phyloP scores from a whole-genome alignment of 352 stramenopile species.

The Globisporangium irregulare region DNA sequence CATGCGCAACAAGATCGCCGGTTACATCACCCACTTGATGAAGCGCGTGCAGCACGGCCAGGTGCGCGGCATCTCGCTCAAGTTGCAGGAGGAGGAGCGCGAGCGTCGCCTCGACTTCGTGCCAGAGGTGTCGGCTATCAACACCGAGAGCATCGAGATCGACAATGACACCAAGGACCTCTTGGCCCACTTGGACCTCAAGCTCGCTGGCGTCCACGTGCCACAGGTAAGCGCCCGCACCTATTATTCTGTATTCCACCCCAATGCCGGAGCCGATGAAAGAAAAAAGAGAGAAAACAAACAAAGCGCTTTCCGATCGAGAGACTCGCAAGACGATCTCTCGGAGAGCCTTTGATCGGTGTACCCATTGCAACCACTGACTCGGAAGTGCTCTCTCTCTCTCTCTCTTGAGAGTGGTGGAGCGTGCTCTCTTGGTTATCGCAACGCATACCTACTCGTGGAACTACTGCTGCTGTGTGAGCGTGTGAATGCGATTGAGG shows the following conservation, averaged over 20 bases:
- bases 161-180: conserved; percentile 99
- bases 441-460: conserved; percentile 3
- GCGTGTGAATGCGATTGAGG: neutral
- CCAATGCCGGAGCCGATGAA: conserved; percentile 85
- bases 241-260: conserved; percentile 12
- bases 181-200: conserved; percentile 94
- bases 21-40: conserved; percentile 99
- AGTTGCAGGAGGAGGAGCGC: conserved; percentile 99
- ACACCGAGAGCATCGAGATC: conserved; percentile 95
- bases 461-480: conserved; percentile 3
- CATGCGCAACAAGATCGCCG: conserved; percentile 99
- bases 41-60: conserved; percentile 99
- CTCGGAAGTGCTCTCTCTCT: conserved; percentile 5
- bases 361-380: conserved; percentile 57
- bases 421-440: conserved; percentile 4
- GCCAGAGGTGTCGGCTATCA: conserved; percentile 95
- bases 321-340: conserved; percentile 15
- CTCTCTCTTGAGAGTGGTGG: neutral
- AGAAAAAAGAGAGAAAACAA: conserved; percentile 22
- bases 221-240: conserved; percentile 65
- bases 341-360: conserved; percentile 31
- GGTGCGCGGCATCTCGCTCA: conserved; percentile 99
- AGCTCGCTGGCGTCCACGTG: conserved; percentile 88
- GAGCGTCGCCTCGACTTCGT: conserved; percentile 99
- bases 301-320: conserved; percentile 15